phyloP scores from a whole-genome alignment of 148 eudicot genomes.

The Rhododendron kiyosumense region DNA sequence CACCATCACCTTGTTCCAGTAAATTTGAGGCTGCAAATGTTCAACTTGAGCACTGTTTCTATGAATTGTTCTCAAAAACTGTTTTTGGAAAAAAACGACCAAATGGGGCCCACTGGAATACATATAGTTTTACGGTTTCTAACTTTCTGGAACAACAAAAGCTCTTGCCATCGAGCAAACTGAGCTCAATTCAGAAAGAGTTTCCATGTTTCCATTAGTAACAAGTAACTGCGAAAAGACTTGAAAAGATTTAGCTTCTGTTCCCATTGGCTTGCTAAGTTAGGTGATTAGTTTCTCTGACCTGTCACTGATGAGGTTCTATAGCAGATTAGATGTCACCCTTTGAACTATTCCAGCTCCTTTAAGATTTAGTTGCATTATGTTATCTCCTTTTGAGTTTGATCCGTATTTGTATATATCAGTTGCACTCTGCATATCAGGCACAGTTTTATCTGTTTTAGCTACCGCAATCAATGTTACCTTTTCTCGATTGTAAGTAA shows the following conservation, averaged over 20 bases:
- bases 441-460: background rate
- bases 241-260: background rate
- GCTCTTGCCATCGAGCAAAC: background rate
- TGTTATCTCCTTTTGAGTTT: background rate
- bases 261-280: background rate
- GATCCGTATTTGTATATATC: background rate
- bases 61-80: background rate
- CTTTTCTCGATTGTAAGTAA: background rate
- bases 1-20: background rate
- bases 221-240: background rate
- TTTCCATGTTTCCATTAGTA: background rate
- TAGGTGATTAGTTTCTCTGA: background rate
- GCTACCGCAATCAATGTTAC: constrained; percentile 5
- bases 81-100: background rate
- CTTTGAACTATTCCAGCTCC: background rate
- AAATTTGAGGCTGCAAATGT: background rate
- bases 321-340: background rate
- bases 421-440: background rate
- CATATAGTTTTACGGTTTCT: background rate
- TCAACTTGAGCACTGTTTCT: background rate
- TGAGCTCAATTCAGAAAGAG: background rate
- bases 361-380: background rate
- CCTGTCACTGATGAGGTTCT: background rate
- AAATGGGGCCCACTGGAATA: background rate
- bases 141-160: background rate